These are phyloP conservation scores for Aureobasidium sp. DNA, from an alignment of 2,329 filamentous ascomycete genomes.

Conservation along the genomic window DNA sequence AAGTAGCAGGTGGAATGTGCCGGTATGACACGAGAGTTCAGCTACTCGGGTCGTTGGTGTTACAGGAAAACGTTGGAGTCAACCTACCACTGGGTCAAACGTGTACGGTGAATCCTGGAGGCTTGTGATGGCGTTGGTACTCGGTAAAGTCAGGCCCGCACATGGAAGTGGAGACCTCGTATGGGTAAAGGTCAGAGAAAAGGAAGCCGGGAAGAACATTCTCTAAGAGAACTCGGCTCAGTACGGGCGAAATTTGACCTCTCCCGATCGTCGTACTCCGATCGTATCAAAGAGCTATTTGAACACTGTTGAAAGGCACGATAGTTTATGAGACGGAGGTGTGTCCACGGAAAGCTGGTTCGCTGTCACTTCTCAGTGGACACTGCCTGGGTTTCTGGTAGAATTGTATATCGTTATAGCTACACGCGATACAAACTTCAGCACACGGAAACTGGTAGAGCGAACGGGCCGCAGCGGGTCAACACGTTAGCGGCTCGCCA, in stretches of 20 bases:
- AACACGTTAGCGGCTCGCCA: not conserved
- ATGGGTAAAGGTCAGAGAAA: not conserved
- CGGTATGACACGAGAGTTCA: not conserved
- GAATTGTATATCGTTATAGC: too few species aligned
- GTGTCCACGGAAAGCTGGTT: too few species aligned
- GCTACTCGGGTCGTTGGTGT: not conserved
- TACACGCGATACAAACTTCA: too few species aligned
- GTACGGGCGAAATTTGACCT: not conserved
- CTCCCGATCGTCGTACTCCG: too few species aligned
- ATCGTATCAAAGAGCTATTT: too few species aligned
- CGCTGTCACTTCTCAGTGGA: too few species aligned
- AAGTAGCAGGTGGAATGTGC: not conserved
- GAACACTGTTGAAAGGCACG: too few species aligned
- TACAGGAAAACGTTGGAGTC: not conserved
- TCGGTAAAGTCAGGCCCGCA: not conserved
- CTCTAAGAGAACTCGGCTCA: not conserved
- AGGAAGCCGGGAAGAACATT: slow-evolving; percentile 3
- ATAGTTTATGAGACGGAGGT: too few species aligned
- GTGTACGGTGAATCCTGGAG: not conserved
- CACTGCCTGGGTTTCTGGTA: too few species aligned
- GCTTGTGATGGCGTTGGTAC: not conserved
- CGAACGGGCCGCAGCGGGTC: not conserved
- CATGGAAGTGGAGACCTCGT: slow-evolving; percentile 5
- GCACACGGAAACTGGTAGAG: not conserved
- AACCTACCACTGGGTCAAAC: not conserved